Conservation (phyloP, 2,329 filamentous ascomycete species). For the Penicillium sp. region DNA sequence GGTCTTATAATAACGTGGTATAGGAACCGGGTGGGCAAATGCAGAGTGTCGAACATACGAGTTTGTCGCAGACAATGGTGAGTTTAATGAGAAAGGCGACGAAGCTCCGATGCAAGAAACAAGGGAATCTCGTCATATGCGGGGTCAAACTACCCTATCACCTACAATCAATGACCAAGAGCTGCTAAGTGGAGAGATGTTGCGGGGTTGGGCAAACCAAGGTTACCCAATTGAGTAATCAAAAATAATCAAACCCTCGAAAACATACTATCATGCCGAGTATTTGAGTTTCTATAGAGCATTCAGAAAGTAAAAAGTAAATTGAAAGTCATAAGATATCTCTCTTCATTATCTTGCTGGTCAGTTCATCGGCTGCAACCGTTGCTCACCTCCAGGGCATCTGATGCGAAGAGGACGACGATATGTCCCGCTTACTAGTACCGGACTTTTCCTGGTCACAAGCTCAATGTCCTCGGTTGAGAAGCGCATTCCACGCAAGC, state of each 20-base stretch:
- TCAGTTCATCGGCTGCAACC: too few relatives aligned
- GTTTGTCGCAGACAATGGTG: constrained; percentile 40
- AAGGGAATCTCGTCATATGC: constrained; percentile 6
- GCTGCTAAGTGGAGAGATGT: not conserved
- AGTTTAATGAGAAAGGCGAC: not conserved
- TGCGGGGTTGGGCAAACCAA: constrained; percentile 8
- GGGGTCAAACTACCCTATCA: not conserved
- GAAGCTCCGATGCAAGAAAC: constrained; percentile 7
- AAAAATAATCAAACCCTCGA: not conserved
- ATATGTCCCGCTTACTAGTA: too few relatives aligned
- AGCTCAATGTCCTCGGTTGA: too few relatives aligned
- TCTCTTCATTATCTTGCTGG: too few relatives aligned
- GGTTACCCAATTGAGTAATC: constrained; percentile 1
- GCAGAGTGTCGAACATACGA: constrained; percentile 66
- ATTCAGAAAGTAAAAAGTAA: too few relatives aligned
- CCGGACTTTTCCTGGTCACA: too few relatives aligned
- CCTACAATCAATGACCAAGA: constrained; percentile 3
- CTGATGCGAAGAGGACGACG: too few relatives aligned
- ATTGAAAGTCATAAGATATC: too few relatives aligned
- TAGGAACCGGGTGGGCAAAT: constrained; percentile 69
- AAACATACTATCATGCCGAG: not conserved
- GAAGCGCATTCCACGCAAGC: too few relatives aligned
- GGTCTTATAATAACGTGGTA: not conserved
- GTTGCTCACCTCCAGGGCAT: too few relatives aligned
- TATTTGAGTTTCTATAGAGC: too few relatives aligned